These are phyloP conservation scores for Suhomyces bribrorum DNA, from an alignment of 1,139 yeast genomes.

Conservation along the genomic window DNA sequence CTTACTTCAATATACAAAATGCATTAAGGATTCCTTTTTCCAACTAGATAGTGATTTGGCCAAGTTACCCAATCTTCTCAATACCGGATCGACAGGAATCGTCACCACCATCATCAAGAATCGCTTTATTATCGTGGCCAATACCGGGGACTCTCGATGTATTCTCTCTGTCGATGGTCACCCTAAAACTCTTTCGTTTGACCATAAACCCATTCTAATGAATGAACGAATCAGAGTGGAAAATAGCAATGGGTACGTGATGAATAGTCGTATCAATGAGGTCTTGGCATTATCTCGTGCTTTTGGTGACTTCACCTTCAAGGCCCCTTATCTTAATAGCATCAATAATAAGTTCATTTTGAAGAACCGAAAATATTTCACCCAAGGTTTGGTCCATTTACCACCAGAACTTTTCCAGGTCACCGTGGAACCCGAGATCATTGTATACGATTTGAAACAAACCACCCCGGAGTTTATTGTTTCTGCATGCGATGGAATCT, in stretches of 20 bases:
- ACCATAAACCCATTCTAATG: constrained; percentile 73
- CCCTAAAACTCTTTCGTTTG: constrained; percentile 66
- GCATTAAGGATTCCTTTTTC: constrained; percentile 58
- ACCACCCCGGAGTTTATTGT: constrained; percentile 61
- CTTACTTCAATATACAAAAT: constrained; percentile 20
- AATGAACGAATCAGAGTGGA: constrained; percentile 77
- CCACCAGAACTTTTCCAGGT: constrained; percentile 53
- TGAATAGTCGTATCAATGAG: constrained; percentile 70
- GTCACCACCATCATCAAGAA: constrained; percentile 54
- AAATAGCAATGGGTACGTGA: constrained; percentile 71
- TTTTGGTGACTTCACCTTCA: constrained; percentile 75
- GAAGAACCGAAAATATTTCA: constrained; percentile 19
- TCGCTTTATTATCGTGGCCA: constrained; percentile 56
- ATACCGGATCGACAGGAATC: constrained; percentile 73
- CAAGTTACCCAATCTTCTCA: constrained; percentile 38
- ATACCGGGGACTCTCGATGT: constrained; percentile 76
- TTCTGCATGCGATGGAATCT: constrained; percentile 76
- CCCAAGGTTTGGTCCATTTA: constrained; percentile 24
- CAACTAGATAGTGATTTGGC: constrained; percentile 57
- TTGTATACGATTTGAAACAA: constrained; percentile 50
- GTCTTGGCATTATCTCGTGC: constrained; percentile 73
- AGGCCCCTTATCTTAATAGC: constrained; percentile 43
- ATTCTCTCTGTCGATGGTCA: constrained; percentile 54
- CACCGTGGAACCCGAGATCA: constrained; percentile 70
- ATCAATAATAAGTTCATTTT: constrained; percentile 33